Base-by-base conservation (phyloP, 2,329 filamentous ascomycete species). In the Xylariaceae sp. region DNA sequence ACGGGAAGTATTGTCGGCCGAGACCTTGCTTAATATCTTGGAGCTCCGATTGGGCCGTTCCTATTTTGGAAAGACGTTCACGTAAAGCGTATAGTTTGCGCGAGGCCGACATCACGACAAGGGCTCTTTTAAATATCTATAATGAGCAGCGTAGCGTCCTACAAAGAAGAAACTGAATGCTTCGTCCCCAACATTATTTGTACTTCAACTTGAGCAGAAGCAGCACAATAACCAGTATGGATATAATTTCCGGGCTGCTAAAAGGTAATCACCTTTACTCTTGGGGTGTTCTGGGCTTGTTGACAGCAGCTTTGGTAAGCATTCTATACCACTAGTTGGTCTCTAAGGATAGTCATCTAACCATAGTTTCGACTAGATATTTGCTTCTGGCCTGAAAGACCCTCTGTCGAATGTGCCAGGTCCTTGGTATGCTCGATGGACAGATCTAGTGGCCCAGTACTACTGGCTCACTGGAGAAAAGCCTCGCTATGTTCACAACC, bases 391-490 rank as follows among this genome's bases (percentile, higher is more conserved):
- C 21, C 41, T 50, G 2, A 48, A 32, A 11, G 53, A 58, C 18
- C 60, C 60, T 23, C 32, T 64, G 23, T 53, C 54, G 2, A 44
- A 51, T 10, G 48, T 64, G 0, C 61, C 61, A 5, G 61, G 61
- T 1, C 61, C 61, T 7, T 64, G 60, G 61, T 58, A 64, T 36
- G 20, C 58, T 1, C 46, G n/a, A 35, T 62, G 47, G 46, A 61
- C 58, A 3, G 42, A 50, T 13, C n/a, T 46, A 3, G 50, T 59
- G 6, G 20, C 24, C 11, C 53, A 13, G 13, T 62, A 57, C 33
- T 36, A 60, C 13, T 54, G 39, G 33, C 18, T 64, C 18, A 37
- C 5, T 5, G 59, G 51, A 6, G 6, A 8, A 1, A 59, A 59
- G 24, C 49, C 58, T 1, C 36, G 30, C 11, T 67, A 65, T 41